phyloP scores from a whole-genome alignment of 352 stramenopile genomes.

The Phytopythium boreale region DNA sequence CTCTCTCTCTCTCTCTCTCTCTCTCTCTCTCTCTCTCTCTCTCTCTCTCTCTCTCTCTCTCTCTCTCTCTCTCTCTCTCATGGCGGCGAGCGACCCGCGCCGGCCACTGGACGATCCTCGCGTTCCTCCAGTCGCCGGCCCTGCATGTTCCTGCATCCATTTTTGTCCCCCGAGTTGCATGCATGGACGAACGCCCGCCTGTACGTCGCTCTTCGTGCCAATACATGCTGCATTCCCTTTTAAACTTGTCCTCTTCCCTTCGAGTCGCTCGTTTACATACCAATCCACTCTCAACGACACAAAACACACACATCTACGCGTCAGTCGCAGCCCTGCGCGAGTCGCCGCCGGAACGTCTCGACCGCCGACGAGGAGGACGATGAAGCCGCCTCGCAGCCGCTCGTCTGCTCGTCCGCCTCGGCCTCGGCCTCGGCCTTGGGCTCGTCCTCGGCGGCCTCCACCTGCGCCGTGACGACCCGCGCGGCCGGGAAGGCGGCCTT shows the following conservation, averaged over 20 bases:
- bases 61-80: too few relatives aligned
- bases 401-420: background rate
- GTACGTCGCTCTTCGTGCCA: background rate
- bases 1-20: too few relatives aligned
- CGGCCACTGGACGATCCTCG: background rate
- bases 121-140: background rate
- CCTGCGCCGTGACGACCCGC: slow-evolving; percentile 20
- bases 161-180: background rate
- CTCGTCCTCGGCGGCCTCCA: too few relatives aligned
- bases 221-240: background rate
- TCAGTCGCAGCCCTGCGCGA: background rate
- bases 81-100: too few relatives aligned
- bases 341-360: background rate
- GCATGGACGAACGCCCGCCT: too few relatives aligned
- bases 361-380: background rate
- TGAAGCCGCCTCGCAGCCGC: too few relatives aligned
- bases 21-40: too few relatives aligned
- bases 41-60: too few relatives aligned
- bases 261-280: too few relatives aligned
- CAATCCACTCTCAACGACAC: too few relatives aligned
- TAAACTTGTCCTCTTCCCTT: too few relatives aligned
- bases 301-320: too few relatives aligned
- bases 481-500: slow-evolving; percentile 27
- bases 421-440: background rate
- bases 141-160: background rate